Evolutionary conservation across 345 rosid species (phyloP), one percentile per base, ranked within the genome.

Genomic region (Erodium maritimum): DNA sequence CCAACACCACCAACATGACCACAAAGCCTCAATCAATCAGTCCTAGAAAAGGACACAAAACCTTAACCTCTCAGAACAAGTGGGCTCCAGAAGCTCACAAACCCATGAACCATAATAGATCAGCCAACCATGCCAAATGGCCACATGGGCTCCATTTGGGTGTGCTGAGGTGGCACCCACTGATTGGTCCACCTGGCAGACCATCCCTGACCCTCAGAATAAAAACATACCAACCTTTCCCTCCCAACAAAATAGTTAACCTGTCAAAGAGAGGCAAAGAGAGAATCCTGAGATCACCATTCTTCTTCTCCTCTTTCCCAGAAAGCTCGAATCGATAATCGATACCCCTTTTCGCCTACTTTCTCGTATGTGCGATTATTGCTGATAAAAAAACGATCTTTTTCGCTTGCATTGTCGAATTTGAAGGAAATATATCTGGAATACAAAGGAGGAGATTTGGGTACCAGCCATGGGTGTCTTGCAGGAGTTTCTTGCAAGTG

Each of bases 401-500:
- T 29, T 29, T 3, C 1, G 9, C 5, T 29, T 29, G 4, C 37
- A 29, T n/a, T n/a, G n/a, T n/a, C n/a, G n/a, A n/a, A n/a, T n/a
- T n/a, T n/a, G n/a, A n/a, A n/a, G n/a, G n/a, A n/a, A 25, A 25
- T 7, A 25, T 25, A 2, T 25, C 7, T 25, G 33, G 33, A n/a
- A n/a, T n/a, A n/a, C n/a, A n/a, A n/a, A 25, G 33, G 33, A 25
- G 37, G 9, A 29, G 37, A 29, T 29, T 29, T 29, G 37, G 37
- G 19, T 52, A 70, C 54, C 8, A 25, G 50, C 8, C 19, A 89
- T 89, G 99, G 96, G 89, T 68, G 89, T 85, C 65, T 86, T 94
- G 96, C 99, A 95, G 10, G 91, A 89, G 74, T 93, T 86, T 75
- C 75, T 93, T 59, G 95, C 96, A 16, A 80, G 58, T 63, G 86